Percentiles rank a stretch among this genome's conserved stretches.
phyloP scores from a whole-genome alignment of 768 basidiomycete genomes.

The Cubamyces lactineus region DNA sequence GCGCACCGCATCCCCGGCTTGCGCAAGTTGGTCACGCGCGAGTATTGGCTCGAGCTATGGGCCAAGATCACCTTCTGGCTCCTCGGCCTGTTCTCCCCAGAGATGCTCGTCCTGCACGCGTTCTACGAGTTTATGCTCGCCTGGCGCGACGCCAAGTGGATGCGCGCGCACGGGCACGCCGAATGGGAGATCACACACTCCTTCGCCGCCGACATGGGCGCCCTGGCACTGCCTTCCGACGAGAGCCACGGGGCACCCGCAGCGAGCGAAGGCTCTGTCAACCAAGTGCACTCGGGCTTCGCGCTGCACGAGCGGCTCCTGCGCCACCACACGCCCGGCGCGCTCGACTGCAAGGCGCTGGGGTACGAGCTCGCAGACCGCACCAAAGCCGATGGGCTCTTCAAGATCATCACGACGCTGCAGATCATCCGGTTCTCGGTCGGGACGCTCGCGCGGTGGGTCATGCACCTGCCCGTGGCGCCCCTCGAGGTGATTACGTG shows the following conservation, averaged over 20 bases:
- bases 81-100: slow-evolving; percentile 22
- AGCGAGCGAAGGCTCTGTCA: not conserved
- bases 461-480: slow-evolving; percentile 12
- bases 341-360: slow-evolving; percentile 21
- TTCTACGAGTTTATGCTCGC: slow-evolving; percentile 25
- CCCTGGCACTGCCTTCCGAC: not conserved
- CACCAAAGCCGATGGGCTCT: slow-evolving; percentile 23
- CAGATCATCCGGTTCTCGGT: slow-evolving; percentile 21
- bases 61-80: slow-evolving; percentile 24
- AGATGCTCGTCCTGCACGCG: slow-evolving; percentile 27
- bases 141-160: slow-evolving; percentile 23
- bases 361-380: slow-evolving; percentile 22
- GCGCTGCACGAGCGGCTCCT: slow-evolving; percentile 20
- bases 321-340: slow-evolving; percentile 5
- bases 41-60: slow-evolving; percentile 27
- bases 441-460: slow-evolving; percentile 9
- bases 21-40: slow-evolving; percentile 12
- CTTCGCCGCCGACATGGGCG: slow-evolving; percentile 25
- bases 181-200: slow-evolving; percentile 19
- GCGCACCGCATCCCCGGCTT: slow-evolving; percentile 17
- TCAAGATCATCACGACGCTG: slow-evolving; percentile 23
- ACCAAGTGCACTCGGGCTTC: slow-evolving; percentile 16
- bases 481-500: slow-evolving; percentile 23
- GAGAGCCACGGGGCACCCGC: not conserved
- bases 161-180: slow-evolving; percentile 21